Evolutionary conservation across 225 moss, liverwort and hornwort species (phyloP).

Genomic region (Anthoceros angustus): DNA sequence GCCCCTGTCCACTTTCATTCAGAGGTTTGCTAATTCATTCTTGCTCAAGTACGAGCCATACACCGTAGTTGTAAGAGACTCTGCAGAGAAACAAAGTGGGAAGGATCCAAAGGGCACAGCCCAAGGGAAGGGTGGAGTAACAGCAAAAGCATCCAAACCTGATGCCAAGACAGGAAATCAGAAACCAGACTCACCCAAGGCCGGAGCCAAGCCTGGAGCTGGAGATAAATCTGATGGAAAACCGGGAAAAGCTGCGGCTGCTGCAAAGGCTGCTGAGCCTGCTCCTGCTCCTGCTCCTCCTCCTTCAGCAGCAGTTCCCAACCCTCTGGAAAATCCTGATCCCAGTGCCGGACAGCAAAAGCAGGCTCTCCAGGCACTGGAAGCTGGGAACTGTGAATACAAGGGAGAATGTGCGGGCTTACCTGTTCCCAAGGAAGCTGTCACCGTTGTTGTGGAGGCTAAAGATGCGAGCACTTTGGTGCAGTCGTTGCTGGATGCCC

Average conservation of each 20-base stretch:
- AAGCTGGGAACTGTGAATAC: background rate
- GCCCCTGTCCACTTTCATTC: background rate
- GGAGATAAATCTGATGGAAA: too few species aligned
- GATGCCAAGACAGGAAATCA: background rate
- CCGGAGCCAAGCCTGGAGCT: background rate
- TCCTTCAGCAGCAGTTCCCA: background rate
- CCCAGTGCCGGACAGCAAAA: background rate
- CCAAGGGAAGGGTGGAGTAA: background rate
- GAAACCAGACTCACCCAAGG: background rate
- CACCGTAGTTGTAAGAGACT: background rate
- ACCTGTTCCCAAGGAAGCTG: background rate
- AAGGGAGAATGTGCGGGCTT: background rate
- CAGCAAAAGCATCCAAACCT: background rate
- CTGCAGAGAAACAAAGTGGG: background rate
- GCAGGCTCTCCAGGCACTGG: background rate
- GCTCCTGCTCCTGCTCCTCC: background rate
- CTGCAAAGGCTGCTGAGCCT: background rate
- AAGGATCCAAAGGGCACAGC: background rate
- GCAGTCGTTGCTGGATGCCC: slow-evolving; percentile 1
- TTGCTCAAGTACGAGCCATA: background rate
- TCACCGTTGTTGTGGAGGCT: background rate
- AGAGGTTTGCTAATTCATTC: background rate
- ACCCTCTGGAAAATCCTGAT: background rate
- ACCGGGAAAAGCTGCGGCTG: background rate
- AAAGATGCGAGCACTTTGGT: background rate